phyloP scores from a whole-genome alignment of 1,284 basidiomycete species.

The Cutaneotrichosporon mucoides region DNA sequence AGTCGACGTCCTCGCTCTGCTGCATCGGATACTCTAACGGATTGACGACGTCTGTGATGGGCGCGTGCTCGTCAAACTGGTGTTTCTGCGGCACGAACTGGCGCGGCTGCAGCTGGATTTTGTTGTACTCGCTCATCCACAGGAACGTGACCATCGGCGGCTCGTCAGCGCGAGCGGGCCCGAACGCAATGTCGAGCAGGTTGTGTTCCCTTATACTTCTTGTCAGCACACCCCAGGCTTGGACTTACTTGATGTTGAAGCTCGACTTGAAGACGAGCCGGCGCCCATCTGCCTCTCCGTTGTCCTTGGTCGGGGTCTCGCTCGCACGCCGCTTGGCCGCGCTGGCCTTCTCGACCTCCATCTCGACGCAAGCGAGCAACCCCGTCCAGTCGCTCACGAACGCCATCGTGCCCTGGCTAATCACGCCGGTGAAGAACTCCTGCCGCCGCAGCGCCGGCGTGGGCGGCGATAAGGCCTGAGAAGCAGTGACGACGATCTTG shows the following conservation, averaged over 20 bases:
- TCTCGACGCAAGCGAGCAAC: slow-evolving; percentile 41
- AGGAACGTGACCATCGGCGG: slow-evolving; percentile 63
- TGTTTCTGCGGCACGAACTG: slow-evolving; percentile 61
- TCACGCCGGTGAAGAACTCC: slow-evolving; percentile 45
- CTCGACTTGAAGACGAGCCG: slow-evolving; percentile 36
- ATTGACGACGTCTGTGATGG: slow-evolving; percentile 56
- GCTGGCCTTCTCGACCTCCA: slow-evolving; percentile 40
- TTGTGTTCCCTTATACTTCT: slow-evolving; percentile 68
- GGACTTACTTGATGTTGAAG: slow-evolving; percentile 47
- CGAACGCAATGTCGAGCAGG: slow-evolving; percentile 65
- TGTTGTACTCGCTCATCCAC: slow-evolving; percentile 38
- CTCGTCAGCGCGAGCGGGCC: slow-evolving; percentile 51
- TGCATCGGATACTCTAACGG: slow-evolving; percentile 46
- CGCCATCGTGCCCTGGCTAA: slow-evolving; percentile 29
- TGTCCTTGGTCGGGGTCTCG: slow-evolving; percentile 8
- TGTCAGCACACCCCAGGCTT: background rate
- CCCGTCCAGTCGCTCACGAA: slow-evolving; percentile 47
- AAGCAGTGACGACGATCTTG: slow-evolving; percentile 32
- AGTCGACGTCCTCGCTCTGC: slow-evolving; percentile 25
- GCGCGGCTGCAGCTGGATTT: slow-evolving; percentile 60
- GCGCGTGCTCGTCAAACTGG: slow-evolving; percentile 29
- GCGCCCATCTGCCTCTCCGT: slow-evolving; percentile 13
- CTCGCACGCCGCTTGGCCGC: slow-evolving; percentile 28
- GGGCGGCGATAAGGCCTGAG: slow-evolving; percentile 31
- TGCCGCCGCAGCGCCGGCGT: slow-evolving; percentile 38